These are phyloP conservation scores for Umbelopsis vinacea DNA, from an alignment of 192 early-diverging fungal species.

Conservation along the genomic window DNA sequence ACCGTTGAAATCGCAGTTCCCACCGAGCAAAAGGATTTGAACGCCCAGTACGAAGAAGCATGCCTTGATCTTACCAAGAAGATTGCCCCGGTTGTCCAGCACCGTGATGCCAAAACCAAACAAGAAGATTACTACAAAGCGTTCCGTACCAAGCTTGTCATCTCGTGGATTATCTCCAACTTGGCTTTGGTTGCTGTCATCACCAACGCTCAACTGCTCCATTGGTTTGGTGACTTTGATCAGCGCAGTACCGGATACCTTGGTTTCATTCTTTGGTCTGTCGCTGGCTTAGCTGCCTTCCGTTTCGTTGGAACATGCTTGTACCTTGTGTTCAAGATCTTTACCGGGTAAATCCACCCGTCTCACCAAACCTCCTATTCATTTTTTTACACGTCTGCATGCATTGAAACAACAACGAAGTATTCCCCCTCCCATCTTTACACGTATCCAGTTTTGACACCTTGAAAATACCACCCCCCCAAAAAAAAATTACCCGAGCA, in stretches of 20 bases:
- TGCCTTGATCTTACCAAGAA: constrained; percentile 59
- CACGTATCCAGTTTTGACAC: neutral
- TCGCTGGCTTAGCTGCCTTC: constrained; percentile 65
- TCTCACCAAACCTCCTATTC: neutral
- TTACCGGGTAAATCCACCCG: constrained; percentile 55
- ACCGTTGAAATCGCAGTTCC: constrained; percentile 55
- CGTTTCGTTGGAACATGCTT: constrained; percentile 68
- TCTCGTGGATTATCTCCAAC: constrained; percentile 80
- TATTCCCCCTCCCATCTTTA: neutral
- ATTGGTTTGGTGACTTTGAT: constrained; percentile 41
- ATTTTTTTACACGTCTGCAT: neutral
- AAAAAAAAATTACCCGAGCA: no score
- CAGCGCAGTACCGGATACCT: constrained; percentile 49
- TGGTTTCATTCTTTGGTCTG: constrained; percentile 80
- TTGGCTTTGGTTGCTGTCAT: constrained; percentile 64
- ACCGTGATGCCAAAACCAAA: constrained; percentile 67
- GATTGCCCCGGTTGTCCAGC: constrained; percentile 40
- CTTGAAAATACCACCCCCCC: no score
- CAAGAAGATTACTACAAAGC: constrained; percentile 66
- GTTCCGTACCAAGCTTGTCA: constrained; percentile 77
- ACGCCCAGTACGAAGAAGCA: constrained; percentile 83
- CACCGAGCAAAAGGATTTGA: constrained; percentile 75
- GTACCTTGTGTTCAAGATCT: constrained; percentile 70
- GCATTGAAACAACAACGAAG: neutral
- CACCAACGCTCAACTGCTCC: constrained; percentile 52